phyloP scores from a whole-genome alignment of 495 filamentous ascomycete species.

The Chaetomidium leptoderma region DNA sequence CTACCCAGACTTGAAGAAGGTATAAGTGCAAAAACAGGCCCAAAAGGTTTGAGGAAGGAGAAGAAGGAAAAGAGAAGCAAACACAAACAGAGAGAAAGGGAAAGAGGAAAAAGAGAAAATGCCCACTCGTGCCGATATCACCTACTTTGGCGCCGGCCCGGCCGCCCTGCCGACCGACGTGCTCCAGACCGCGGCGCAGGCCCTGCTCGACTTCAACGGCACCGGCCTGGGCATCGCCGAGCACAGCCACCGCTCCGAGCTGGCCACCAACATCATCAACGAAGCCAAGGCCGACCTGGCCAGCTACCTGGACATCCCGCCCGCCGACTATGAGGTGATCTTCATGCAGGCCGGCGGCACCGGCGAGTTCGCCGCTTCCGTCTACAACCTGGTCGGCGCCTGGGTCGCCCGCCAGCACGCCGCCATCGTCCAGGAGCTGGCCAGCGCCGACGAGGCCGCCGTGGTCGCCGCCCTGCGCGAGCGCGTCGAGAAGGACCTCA shows the following conservation, averaged over 20 bases:
- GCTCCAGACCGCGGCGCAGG: slow-evolving; percentile 65
- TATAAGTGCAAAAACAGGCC: neutral
- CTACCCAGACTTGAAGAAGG: neutral
- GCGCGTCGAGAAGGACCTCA: slow-evolving; percentile 60
- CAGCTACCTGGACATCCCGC: slow-evolving; percentile 65
- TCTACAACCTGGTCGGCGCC: slow-evolving; percentile 73
- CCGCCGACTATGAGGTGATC: slow-evolving; percentile 66
- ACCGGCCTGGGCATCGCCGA: slow-evolving; percentile 79
- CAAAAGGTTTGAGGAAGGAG: neutral
- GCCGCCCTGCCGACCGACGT: slow-evolving; percentile 75
- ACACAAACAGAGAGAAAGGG: neutral
- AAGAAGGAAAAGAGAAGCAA: neutral
- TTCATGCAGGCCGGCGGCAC: slow-evolving; percentile 83
- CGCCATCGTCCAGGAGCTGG: slow-evolving; percentile 37
- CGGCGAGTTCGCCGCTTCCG: slow-evolving; percentile 74
- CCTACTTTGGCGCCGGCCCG: slow-evolving; percentile 76
- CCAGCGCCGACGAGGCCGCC: slow-evolving; percentile 42
- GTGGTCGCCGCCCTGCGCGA: slow-evolving; percentile 55
- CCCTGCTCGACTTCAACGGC: slow-evolving; percentile 77
- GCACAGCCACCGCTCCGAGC: slow-evolving; percentile 81
- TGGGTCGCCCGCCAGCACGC: slow-evolving; percentile 67
- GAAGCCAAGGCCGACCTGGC: slow-evolving; percentile 61
- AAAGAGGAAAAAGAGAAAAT: slow-evolving; percentile 21
- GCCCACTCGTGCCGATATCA: slow-evolving; percentile 35
- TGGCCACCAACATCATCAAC: slow-evolving; percentile 66